These are phyloP conservation scores for Leishmania mexicana DNA, from an alignment of 208 protist genomes.

Conservation along the genomic window DNA sequence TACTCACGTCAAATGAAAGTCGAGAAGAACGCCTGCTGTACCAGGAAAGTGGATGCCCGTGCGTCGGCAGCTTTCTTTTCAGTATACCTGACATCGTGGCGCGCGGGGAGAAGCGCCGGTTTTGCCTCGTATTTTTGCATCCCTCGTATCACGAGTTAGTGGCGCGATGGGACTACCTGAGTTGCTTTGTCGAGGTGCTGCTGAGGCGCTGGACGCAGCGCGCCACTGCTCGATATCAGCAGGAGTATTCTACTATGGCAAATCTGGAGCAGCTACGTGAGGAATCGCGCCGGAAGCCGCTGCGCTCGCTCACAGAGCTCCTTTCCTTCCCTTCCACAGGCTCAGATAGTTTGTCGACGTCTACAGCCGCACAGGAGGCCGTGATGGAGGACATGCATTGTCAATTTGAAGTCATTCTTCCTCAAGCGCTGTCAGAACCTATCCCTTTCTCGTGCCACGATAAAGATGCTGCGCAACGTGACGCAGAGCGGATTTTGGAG, in stretches of 20 bases:
- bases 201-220: constrained; percentile 40
- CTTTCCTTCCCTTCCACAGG: constrained; percentile 1
- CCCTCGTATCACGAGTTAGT: constrained; percentile 59
- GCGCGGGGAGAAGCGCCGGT: constrained; percentile 75
- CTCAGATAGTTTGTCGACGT: not conserved
- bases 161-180: constrained; percentile 46
- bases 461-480: constrained; percentile 9
- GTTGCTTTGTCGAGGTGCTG: constrained; percentile 40
- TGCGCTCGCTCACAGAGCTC: constrained; percentile 58
- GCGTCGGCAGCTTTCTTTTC: constrained; percentile 70
- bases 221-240: constrained; percentile 39
- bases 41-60: constrained; percentile 60
- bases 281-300: constrained; percentile 54
- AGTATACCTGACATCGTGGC: constrained; percentile 81
- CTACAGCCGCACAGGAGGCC: not conserved
- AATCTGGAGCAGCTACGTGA: constrained; percentile 69
- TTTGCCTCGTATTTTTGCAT: constrained; percentile 76
- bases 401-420: constrained; percentile 21
- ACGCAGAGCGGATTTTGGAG: constrained; percentile 21
- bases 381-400: constrained; percentile 31
- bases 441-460: constrained; percentile 8
- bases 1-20: constrained; percentile 67
- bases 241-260: constrained; percentile 60
- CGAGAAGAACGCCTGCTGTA: constrained; percentile 68
- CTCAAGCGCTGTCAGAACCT: constrained; percentile 11